Evolutionary conservation across 495 filamentous ascomycete species (phyloP), one percentile per base, ranked within the genome.

Genomic region (Penicillium daleae): DNA sequence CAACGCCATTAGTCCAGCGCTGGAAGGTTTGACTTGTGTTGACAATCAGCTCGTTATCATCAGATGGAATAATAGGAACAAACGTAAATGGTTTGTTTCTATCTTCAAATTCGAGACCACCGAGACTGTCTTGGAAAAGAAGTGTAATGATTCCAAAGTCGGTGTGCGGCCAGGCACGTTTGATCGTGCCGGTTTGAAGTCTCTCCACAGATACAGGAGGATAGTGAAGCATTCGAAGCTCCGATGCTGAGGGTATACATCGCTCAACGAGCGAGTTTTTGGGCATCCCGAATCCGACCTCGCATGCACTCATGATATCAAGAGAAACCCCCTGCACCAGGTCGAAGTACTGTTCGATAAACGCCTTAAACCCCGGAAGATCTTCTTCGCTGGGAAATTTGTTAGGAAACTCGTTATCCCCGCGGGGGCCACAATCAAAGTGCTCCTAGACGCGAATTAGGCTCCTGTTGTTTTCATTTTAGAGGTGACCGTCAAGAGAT

Each of bases 101-200:
- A 50, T 78, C 69, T 50, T 79, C 63, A 49, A 74, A 49, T 49
- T 81, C 75, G 0, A 81, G 65, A 0, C 78, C 78, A 1, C 75
- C 66, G 2, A 70, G 64, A 1, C 10, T 31, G 46, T 79, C 75
- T 44, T 76, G 76, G 48, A 76, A 78, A 0, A 81, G 61, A 4
- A 81, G 57, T 0, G 78, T 78, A 29, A 80, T 57, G 0, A 75
- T 68, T 1, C 78, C 78, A 26, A 80, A 68, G 58, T 81, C 78
- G 6, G 59, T 65, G 60, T 81, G 78, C 13, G 76, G 66, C 67
- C 61, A 70, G 13, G 66, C 61, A 2, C 75, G 68, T 2, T 52
- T 67, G 15, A 65, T 51, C 13, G 22, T 57, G 2, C 70, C 65
- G 0, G 40, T 27, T 22, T 63, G 51, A 1, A 76, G 40, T 27